Base-by-base conservation (phyloP, 805 yeast species). In the Debaryomyces hansenii region DNA sequence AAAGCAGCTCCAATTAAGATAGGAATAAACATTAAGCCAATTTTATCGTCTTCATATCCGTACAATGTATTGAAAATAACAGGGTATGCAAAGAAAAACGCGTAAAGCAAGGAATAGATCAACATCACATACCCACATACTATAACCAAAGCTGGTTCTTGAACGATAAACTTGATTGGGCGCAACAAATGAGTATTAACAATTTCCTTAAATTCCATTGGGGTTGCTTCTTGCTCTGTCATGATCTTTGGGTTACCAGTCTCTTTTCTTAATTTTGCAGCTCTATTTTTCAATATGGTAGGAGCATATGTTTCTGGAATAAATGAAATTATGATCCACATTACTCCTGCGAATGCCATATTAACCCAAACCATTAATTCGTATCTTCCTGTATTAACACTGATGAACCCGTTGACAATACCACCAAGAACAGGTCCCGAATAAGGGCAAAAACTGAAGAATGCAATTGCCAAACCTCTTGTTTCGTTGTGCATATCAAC, bases 271-370 rank as follows among this genome's bases (percentile, higher is more conserved):
- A 87, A 59, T 57, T 67, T 75, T 47, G 66, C 67, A 18, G 96
- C 96, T 62, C 84, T 80, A 42, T 61, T 75, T 58, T 82, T 84
- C 50, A 87, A 70, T 45, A 90, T 83, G 7, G 83, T 89, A 7
- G 96, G 96, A 3, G 94, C 87, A 65, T 84, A 87, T 15, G 97
- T 90, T 69, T 90, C 97, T n/a, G 97, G 97, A 27, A 90, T 79
- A 14, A 75, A 56, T 11, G 82, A 63, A 37, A 83, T 75, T 16
- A 78, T 51, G 28, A 90, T 72, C 87, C 91, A 85, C 83, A 85
- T 83, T 4, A 80, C 78, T 52, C 96, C 97, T 2, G 94, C 87
- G 68, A 90, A 88, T 4, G 91, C 96, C 88, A 90, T 80, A 63
- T 90, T 90, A 46, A 89, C 91, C 97, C 97, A 90, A 52, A 87